Conservation (phyloP, 257 asterid genomes). For the Solanum peruvianum region DNA sequence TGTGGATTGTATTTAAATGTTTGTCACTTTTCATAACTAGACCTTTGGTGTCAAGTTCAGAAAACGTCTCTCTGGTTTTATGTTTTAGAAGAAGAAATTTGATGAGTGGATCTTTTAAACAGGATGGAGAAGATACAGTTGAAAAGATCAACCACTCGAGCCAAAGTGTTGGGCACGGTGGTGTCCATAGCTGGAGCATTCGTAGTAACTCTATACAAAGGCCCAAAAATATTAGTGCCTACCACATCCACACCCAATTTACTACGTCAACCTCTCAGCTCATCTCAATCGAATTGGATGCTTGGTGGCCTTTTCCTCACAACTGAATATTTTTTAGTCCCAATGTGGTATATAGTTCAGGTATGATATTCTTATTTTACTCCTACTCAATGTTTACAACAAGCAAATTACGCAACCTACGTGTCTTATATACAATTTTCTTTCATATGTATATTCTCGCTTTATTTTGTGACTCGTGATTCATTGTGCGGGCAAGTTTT, state of each 20-base stretch:
- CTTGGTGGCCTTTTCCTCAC: constrained; percentile 68
- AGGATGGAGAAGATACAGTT: constrained; percentile 75
- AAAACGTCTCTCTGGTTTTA: not conserved
- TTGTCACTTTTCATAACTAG: not conserved
- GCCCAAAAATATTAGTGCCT: constrained; percentile 36
- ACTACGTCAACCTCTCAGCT: constrained; percentile 5
- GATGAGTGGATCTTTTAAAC: not conserved
- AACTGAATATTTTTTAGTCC: constrained; percentile 57
- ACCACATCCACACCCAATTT: constrained; percentile 1
- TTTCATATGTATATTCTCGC: not conserved
- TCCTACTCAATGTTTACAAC: not conserved
- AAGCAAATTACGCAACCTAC: not conserved
- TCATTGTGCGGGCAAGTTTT: not conserved
- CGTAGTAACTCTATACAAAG: constrained; percentile 69
- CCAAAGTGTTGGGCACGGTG: constrained; percentile 63
- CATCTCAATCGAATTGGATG: constrained; percentile 51
- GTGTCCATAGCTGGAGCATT: constrained; percentile 77
- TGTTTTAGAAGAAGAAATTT: not conserved
- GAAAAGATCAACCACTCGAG: constrained; percentile 45
- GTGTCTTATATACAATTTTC: not conserved
- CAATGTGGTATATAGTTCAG: constrained; percentile 91
- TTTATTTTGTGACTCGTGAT: not conserved
- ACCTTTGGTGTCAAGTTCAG: not conserved
- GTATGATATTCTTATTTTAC: constrained; percentile 9
- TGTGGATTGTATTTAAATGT: not conserved